Percentiles rank a stretch among this genome's conserved stretches.
These are phyloP conservation scores for Arxiozyma heterogenica DNA, from an alignment of 1,139 yeast genomes.

Conservation along the genomic window DNA sequence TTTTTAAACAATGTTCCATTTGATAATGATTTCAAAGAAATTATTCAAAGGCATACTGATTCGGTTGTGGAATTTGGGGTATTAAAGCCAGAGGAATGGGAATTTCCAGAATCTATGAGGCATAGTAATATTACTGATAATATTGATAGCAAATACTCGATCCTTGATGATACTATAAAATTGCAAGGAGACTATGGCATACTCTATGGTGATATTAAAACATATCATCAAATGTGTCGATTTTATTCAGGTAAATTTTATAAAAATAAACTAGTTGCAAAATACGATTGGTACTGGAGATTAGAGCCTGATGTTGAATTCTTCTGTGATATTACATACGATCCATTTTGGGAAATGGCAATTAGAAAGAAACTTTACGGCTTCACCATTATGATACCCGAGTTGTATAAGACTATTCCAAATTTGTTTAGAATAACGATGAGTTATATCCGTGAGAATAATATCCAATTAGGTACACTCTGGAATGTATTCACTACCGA, in stretches of 20 bases:
- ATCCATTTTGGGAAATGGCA: conserved; percentile 79
- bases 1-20: conserved; percentile 75
- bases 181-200: conserved; percentile 73
- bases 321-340: conserved; percentile 83
- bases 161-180: conserved; percentile 38
- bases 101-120: conserved; percentile 28
- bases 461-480: conserved; percentile 43
- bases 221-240: conserved; percentile 65
- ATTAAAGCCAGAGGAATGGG: conserved; percentile 24
- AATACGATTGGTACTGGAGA: conserved; percentile 87
- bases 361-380: conserved; percentile 65
- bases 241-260: conserved; percentile 73
- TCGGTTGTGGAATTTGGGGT: conserved; percentile 34
- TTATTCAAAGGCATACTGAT: conserved; percentile 42
- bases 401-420: conserved; percentile 71
- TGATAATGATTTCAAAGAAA: conserved; percentile 47
- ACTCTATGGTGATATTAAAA: conserved; percentile 68
- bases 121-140: conserved; percentile 9
- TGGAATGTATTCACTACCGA: conserved; percentile 48
- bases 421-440: conserved; percentile 64
- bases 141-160: conserved; percentile 21
- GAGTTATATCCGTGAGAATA: conserved; percentile 44
- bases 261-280: conserved; percentile 56
- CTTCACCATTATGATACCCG: conserved; percentile 67
- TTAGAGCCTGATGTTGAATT: conserved; percentile 87